Conservation (phyloP, 202 grass and related monocot species). For the Brachypodium distachyon region DNA sequence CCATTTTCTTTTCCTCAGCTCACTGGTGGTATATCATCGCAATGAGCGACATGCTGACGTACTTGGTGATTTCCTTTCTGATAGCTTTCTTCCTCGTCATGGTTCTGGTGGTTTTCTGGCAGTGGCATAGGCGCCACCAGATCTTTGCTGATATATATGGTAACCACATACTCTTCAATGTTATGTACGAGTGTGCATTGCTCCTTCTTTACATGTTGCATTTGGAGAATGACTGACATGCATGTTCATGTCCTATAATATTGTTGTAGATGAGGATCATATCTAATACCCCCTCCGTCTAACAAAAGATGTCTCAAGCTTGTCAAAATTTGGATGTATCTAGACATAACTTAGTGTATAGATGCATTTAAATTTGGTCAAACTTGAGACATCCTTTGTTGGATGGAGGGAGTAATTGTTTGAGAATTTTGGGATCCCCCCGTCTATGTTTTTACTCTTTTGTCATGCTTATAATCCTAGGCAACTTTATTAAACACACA, state of each 20-base stretch:
- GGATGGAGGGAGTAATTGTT: no score
- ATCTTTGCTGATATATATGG: slow-evolving; percentile 58
- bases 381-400: no score
- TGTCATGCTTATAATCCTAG: background rate
- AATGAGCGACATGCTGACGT: slow-evolving; percentile 21
- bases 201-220: background rate
- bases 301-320: no score
- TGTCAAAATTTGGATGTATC: no score
- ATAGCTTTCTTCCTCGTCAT: background rate
- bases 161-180: slow-evolving; percentile 13
- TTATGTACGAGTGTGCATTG: background rate
- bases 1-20: slow-evolving; percentile 27
- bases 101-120: slow-evolving; percentile 18
- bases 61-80: background rate
- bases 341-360: no score
- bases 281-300: no score
- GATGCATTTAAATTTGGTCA: no score
- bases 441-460: background rate
- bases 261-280: background rate
- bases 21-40: background rate
- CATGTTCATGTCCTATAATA: background rate
- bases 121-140: slow-evolving; percentile 30
- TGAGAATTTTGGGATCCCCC: background rate
- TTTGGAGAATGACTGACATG: background rate
- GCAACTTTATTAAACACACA: background rate